Conservation (phyloP, 139 green algal species). For the Chlorella sp. region DNA sequence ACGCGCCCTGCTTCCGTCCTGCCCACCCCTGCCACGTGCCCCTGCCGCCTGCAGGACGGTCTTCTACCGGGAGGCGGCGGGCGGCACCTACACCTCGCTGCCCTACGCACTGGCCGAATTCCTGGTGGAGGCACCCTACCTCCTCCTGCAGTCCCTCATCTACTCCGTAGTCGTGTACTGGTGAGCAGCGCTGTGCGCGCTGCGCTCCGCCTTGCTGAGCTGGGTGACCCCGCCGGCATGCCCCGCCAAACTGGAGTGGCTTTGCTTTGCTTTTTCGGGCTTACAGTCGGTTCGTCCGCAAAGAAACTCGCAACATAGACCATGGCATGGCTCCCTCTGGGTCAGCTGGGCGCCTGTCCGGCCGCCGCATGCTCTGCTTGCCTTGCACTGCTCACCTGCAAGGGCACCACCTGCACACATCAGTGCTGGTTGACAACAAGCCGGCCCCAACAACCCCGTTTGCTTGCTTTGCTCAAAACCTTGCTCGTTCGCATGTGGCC, state of each 20-base stretch:
- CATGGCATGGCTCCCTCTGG: neutral
- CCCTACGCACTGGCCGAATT: conserved; percentile 52
- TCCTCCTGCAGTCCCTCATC: conserved; percentile 13
- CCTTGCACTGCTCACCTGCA: no score
- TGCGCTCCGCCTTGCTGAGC: neutral
- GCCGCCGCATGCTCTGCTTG: no score
- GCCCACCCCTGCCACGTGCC: neutral
- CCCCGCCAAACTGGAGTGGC: no score
- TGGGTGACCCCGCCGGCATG: neutral
- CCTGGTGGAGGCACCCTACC: neutral
- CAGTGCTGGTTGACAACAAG: no score
- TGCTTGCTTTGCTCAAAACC: no score
- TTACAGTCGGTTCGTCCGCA: no score
- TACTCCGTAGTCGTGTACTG: conserved; percentile 8
- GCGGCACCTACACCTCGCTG: conserved; percentile 40
- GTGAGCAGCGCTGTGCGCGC: neutral
- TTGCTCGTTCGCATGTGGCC: no score
- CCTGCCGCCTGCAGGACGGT: neutral
- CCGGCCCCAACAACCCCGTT: no score
- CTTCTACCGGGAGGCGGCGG: neutral
- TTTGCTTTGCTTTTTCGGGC: no score
- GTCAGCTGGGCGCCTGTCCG: neutral
- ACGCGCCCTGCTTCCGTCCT: neutral
- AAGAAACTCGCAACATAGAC: no score
- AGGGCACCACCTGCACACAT: no score